Conservation (phyloP, 192 early-diverging fungal species). For the Podila clonocystis region DNA sequence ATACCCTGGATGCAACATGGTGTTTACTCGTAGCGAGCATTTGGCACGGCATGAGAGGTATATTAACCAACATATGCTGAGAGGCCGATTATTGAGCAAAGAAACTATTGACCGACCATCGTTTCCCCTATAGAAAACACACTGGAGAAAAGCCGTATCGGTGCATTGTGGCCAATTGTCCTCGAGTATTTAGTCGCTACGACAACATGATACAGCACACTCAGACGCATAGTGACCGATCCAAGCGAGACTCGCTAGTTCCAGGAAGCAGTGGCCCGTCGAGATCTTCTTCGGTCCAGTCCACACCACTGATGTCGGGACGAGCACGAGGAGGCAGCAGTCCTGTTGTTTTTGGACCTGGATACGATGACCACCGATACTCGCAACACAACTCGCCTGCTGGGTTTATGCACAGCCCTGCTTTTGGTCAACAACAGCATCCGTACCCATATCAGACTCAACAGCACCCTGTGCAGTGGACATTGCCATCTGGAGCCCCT, state of each 20-base stretch:
- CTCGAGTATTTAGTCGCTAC: constrained; percentile 72
- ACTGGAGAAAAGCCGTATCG: constrained; percentile 69
- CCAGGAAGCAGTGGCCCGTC: constrained; percentile 5
- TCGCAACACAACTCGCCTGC: constrained; percentile 14
- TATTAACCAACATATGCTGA: neutral
- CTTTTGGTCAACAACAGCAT: constrained; percentile 14
- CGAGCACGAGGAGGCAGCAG: constrained; percentile 36
- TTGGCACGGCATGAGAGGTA: constrained; percentile 52
- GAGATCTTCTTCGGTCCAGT: constrained; percentile 35
- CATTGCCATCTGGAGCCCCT: constrained; percentile 12
- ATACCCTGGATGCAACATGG: constrained; percentile 51
- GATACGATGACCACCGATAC: constrained; percentile 21
- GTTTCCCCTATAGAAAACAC: constrained; percentile 28
- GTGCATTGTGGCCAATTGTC: constrained; percentile 65
- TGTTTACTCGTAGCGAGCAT: constrained; percentile 50
- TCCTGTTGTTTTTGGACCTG: constrained; percentile 27
- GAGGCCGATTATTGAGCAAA: neutral
- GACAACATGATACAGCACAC: constrained; percentile 81
- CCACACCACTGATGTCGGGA: constrained; percentile 20
- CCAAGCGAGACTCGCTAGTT: constrained; percentile 41
- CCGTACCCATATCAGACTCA: neutral
- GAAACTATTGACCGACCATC: neutral
- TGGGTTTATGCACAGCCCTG: neutral
- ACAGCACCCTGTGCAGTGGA: constrained; percentile 19
- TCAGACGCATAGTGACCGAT: constrained; percentile 61